A percentile compares a stretch with the other conserved stretches of the same genome.
phyloP scores from a whole-genome alignment of 805 yeast genomes.

The Zygosaccharomyces rouxii region DNA sequence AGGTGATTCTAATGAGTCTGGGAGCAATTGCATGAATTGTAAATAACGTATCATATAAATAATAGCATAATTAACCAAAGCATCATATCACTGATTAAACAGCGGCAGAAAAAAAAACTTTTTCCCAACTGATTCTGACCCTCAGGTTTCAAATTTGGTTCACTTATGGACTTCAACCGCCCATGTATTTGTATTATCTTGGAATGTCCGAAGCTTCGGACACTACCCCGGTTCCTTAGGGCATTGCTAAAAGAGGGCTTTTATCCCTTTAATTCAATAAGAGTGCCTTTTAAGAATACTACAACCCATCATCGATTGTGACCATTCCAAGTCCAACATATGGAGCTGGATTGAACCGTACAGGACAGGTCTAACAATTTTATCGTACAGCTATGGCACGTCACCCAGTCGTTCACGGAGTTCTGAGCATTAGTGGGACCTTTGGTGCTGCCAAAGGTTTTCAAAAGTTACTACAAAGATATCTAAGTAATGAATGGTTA shows the following conservation, averaged over 20 bases:
- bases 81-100: not conserved
- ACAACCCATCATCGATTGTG: not conserved
- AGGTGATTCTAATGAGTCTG: constrained; percentile 73
- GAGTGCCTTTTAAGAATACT: not conserved
- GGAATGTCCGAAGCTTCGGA: not conserved
- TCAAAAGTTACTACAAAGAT: constrained; percentile 7
- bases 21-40: constrained; percentile 55
- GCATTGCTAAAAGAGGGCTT: not conserved
- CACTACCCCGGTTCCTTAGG: not conserved
- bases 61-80: not conserved
- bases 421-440: constrained; percentile 18
- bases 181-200: not conserved
- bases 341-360: not conserved
- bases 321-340: not conserved
- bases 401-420: constrained; percentile 17
- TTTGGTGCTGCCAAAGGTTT: constrained; percentile 17
- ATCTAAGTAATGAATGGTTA: constrained; percentile 17
- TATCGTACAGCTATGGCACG: constrained; percentile 13
- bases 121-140: too few species aligned
- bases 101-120: too few species aligned
- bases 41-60: not conserved
- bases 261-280: constrained; percentile 1
- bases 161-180: too few species aligned
- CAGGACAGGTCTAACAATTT: not conserved
- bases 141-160: too few species aligned